phyloP scores from a whole-genome alignment of 805 yeast species.

The Kodamaea leandrae region DNA sequence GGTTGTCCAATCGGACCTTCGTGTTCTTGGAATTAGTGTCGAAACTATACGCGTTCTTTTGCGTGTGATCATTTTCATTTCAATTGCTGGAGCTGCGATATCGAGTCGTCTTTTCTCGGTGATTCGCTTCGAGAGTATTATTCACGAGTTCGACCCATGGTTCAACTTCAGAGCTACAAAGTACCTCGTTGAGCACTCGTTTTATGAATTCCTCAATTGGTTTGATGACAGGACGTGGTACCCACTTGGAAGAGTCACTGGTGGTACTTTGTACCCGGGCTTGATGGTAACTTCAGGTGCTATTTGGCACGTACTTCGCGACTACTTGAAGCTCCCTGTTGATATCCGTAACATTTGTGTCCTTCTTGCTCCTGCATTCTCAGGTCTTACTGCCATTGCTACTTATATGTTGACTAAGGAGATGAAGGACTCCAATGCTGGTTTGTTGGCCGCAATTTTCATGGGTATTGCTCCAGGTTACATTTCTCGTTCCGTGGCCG shows the following conservation, averaged over 20 bases:
- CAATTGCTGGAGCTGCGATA: conserved; percentile 87
- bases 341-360: conserved; percentile 97
- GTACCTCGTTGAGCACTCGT: conserved; percentile 78
- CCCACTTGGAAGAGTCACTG: conserved; percentile 97
- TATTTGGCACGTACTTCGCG: conserved; percentile 70
- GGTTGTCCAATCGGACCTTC: conserved; percentile 3
- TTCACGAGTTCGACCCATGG: conserved; percentile 98
- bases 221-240: conserved; percentile 99
- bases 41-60: conserved; percentile 47
- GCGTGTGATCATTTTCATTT: conserved; percentile 63
- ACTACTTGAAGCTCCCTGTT: conserved; percentile 69
- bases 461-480: conserved; percentile 99
- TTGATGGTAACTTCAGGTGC: conserved; percentile 96
- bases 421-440: conserved; percentile 87
- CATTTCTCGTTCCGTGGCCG: conserved; percentile 97
- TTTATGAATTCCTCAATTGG: conserved; percentile 93
- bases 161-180: conserved; percentile 96
- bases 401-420: conserved; percentile 86
- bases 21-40: conserved; percentile 20
- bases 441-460: conserved; percentile 86
- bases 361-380: conserved; percentile 92
- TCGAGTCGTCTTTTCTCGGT: conserved; percentile 94
- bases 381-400: conserved; percentile 87
- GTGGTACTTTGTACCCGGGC: conserved; percentile 98
- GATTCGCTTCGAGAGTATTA: conserved; percentile 90